phyloP scores from a whole-genome alignment of 805 yeast genomes.

The Cyberlindnera americana region DNA sequence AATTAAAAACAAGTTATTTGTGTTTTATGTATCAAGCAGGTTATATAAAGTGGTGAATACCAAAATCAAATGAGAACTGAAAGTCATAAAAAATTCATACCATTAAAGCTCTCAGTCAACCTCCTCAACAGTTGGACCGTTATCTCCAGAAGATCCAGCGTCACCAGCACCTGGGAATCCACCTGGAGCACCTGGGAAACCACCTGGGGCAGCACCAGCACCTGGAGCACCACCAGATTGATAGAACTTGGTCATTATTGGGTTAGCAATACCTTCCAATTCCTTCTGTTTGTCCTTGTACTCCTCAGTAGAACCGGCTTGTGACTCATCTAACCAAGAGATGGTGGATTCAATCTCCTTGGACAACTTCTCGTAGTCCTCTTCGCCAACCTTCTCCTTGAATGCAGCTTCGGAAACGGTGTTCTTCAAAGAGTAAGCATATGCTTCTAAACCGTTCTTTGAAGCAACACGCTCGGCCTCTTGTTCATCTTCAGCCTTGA shows the following conservation, averaged over 20 bases:
- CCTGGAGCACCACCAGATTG: slow-evolving; percentile 87
- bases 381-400: slow-evolving; percentile 74
- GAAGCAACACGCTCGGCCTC: slow-evolving; percentile 91
- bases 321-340: slow-evolving; percentile 89
- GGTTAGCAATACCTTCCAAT: slow-evolving; percentile 93
- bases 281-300: slow-evolving; percentile 93
- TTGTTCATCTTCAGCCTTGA: slow-evolving; percentile 94
- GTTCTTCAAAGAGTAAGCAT: slow-evolving; percentile 90
- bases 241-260: slow-evolving; percentile 95
- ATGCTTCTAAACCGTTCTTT: slow-evolving; percentile 95
- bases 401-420: slow-evolving; percentile 66
- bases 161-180: slow-evolving; percentile 45
- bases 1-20: background rate
- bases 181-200: slow-evolving; percentile 53
- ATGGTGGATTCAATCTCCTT: slow-evolving; percentile 84
- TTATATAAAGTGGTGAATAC: too few species aligned
- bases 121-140: slow-evolving; percentile 77
- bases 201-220: slow-evolving; percentile 59
- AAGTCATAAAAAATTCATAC: too few species aligned
- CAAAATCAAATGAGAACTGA: too few species aligned
- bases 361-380: slow-evolving; percentile 68
- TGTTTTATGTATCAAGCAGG: background rate
- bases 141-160: slow-evolving; percentile 50
- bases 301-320: slow-evolving; percentile 91
- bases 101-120: slow-evolving; percentile 44